phyloP scores from a whole-genome alignment of 345 rosid species.

The Pugionium dolabratum region DNA sequence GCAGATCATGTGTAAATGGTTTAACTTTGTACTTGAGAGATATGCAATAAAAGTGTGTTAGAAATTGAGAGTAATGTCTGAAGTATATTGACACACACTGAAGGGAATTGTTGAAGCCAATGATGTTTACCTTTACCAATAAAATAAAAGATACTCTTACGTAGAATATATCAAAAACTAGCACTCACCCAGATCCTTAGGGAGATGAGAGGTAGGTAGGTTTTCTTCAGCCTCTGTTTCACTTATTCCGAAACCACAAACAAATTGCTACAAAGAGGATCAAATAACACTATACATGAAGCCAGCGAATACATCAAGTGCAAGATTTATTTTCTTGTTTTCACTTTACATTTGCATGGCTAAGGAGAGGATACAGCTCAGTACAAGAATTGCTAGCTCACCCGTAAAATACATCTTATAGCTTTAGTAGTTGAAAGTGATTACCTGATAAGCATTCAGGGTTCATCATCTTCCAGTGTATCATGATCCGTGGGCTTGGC shows the following conservation, averaged over 20 bases:
- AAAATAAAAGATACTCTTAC: not conserved
- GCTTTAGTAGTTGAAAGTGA: not conserved
- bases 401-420: slow-evolving; percentile 6
- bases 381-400: slow-evolving; percentile 20
- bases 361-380: slow-evolving; percentile 13
- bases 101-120: not conserved
- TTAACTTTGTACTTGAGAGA: slow-evolving; percentile 24
- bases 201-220: slow-evolving; percentile 1
- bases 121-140: slow-evolving; percentile 12
- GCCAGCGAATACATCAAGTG: slow-evolving; percentile 16
- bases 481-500: slow-evolving; percentile 34
- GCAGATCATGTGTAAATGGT: not conserved
- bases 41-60: slow-evolving; percentile 21
- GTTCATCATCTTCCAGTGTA: slow-evolving; percentile 12
- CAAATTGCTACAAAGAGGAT: slow-evolving; percentile 14
- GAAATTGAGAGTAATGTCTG: slow-evolving; percentile 13
- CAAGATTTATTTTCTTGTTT: slow-evolving; percentile 19
- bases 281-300: slow-evolving; percentile 34
- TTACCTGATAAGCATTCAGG: slow-evolving; percentile 8
- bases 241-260: slow-evolving; percentile 10
- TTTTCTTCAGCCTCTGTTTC: slow-evolving; percentile 8
- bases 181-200: not conserved
- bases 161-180: slow-evolving; percentile 1
- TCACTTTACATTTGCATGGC: slow-evolving; percentile 30
- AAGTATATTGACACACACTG: slow-evolving; percentile 9